These are phyloP conservation scores for Cyclotella baltica DNA, from an alignment of 108 stramenopile species.

Conservation along the genomic window DNA sequence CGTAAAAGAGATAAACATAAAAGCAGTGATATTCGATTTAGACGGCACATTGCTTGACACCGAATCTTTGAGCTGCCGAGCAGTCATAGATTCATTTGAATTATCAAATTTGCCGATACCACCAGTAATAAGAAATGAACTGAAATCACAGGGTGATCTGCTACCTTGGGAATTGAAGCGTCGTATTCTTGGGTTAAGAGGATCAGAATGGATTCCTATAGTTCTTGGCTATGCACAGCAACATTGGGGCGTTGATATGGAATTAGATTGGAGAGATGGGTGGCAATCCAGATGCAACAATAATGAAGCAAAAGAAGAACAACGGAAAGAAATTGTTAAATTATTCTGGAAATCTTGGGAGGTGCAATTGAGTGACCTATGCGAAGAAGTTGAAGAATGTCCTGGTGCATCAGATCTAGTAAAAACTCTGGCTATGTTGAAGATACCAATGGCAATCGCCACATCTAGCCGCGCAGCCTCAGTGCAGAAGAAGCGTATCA, in stretches of 20 bases:
- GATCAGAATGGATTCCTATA: slow-evolving; percentile 85
- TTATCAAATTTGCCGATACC: slow-evolving; percentile 26
- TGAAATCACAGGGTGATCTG: slow-evolving; percentile 25
- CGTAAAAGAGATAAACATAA: slow-evolving; percentile 38
- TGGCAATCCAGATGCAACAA: slow-evolving; percentile 12
- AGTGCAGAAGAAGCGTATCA: slow-evolving; percentile 63
- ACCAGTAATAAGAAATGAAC: slow-evolving; percentile 24
- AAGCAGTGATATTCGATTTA: slow-evolving; percentile 81
- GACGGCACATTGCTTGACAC: slow-evolving; percentile 89
- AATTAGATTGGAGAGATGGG: slow-evolving; percentile 43
- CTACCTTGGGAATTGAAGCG: slow-evolving; percentile 85
- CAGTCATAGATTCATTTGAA: slow-evolving; percentile 67
- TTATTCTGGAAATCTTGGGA: slow-evolving; percentile 75
- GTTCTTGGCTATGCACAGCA: slow-evolving; percentile 64
- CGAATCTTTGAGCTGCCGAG: slow-evolving; percentile 69
- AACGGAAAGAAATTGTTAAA: slow-evolving; percentile 16
- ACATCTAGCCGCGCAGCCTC: slow-evolving; percentile 68
- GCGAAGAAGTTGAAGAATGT: slow-evolving; percentile 65
- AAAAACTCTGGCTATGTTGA: slow-evolving; percentile 29
- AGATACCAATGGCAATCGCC: slow-evolving; percentile 78
- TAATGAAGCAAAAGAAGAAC: slow-evolving; percentile 14
- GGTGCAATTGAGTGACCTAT: slow-evolving; percentile 59
- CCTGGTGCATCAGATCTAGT: slow-evolving; percentile 74
- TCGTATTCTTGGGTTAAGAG: slow-evolving; percentile 72
- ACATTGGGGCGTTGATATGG: slow-evolving; percentile 53